Conservation (phyloP, 176 grass and related monocot species). For the Elaeis guineensis region DNA sequence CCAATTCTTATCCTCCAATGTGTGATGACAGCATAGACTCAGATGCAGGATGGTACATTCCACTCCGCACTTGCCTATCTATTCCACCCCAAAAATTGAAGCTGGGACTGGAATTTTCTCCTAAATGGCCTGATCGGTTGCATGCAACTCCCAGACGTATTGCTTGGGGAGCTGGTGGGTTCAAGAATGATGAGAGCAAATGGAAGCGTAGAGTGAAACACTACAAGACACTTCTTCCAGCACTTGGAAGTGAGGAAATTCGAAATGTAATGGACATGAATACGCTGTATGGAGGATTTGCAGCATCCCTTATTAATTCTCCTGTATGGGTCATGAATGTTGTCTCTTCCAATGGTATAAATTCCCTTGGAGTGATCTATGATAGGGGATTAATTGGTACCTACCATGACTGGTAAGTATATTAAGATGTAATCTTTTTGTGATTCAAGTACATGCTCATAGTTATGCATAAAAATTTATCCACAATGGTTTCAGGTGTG, state of each 20-base stretch:
- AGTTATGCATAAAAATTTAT: too few relatives aligned
- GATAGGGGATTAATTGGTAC: conserved; percentile 83
- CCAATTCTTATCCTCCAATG: conserved; percentile 44
- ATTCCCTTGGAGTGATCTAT: conserved; percentile 70
- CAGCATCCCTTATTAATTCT: conserved; percentile 53
- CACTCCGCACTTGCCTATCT: conserved; percentile 70
- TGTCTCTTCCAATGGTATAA: conserved; percentile 63
- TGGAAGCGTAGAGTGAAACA: conserved; percentile 67
- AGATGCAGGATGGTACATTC: conserved; percentile 81
- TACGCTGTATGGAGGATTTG: conserved; percentile 65
- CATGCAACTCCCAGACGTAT: conserved; percentile 41
- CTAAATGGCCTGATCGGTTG: conserved; percentile 84
- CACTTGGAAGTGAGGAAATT: conserved; percentile 56
- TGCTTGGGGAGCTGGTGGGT: conserved; percentile 30
- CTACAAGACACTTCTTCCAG: conserved; percentile 56
- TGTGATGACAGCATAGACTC: conserved; percentile 88
- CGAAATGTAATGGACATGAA: conserved; percentile 96
- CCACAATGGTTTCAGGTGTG: too few relatives aligned
- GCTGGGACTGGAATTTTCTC: conserved; percentile 25
- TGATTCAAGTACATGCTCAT: too few relatives aligned
- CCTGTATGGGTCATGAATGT: conserved; percentile 97
- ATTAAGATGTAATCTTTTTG: too few relatives aligned
- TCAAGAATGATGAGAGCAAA: conserved; percentile 66
- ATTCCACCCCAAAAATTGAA: conserved; percentile 41
- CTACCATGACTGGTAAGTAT: conserved; percentile 74